phyloP scores from a whole-genome alignment of 495 filamentous ascomycete genomes.

The Cudoniella acicularis region DNA sequence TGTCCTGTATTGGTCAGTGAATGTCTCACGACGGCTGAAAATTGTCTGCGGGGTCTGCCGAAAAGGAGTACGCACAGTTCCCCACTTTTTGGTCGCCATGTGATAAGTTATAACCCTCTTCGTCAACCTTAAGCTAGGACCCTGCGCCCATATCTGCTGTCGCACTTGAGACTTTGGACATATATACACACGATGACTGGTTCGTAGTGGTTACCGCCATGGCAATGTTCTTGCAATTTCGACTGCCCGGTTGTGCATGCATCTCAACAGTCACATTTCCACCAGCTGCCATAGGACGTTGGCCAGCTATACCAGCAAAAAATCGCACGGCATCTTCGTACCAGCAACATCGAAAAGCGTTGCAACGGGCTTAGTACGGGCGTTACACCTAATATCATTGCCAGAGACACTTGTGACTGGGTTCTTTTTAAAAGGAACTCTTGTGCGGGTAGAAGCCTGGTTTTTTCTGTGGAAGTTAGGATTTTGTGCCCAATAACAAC shows the following conservation, averaged over 20 bases:
- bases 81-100: neutral
- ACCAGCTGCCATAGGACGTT: constrained; percentile 38
- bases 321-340: too few relatives aligned
- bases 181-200: constrained; percentile 2
- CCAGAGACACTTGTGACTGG: constrained; percentile 22
- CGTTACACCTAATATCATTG: constrained; percentile 23
- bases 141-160: neutral
- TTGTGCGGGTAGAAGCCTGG: neutral
- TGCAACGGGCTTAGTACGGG: neutral
- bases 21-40: neutral
- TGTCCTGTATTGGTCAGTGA: neutral
- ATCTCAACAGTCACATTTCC: constrained; percentile 48
- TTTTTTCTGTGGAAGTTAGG: neutral
- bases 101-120: neutral
- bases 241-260: constrained; percentile 45
- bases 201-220: constrained; percentile 55
- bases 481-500: too few relatives aligned
- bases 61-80: neutral
- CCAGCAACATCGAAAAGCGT: constrained; percentile 24
- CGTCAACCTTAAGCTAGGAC: neutral
- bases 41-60: neutral
- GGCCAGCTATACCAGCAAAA: neutral
- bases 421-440: neutral
- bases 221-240: constrained; percentile 39
- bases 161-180: neutral